Evolutionary conservation across 768 basidiomycete genomes (phyloP).

Genomic region (Tephrocybe sp.): DNA sequence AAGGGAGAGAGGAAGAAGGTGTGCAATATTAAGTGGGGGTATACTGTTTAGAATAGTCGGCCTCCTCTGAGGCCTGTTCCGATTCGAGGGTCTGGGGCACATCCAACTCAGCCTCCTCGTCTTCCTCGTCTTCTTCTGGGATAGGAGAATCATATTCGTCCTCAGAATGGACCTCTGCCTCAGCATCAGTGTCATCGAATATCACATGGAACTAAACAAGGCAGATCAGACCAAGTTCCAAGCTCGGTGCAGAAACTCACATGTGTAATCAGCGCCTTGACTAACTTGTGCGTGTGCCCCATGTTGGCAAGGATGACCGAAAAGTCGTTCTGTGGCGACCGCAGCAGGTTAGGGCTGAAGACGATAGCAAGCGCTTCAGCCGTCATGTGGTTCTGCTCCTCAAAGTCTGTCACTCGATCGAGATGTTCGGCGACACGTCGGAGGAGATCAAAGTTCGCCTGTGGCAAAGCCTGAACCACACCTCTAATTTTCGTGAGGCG

Average conservation of each 20-base stretch:
- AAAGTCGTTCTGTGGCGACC: conserved; percentile 79
- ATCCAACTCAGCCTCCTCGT: conserved; percentile 21
- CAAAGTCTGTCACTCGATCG: conserved; percentile 89
- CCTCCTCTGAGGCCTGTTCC: conserved; percentile 14
- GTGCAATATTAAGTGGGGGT: conserved; percentile 19
- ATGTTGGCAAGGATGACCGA: conserved; percentile 78
- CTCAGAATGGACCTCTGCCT: conserved; percentile 61
- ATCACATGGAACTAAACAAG: conserved; percentile 61
- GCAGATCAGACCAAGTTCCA: neutral
- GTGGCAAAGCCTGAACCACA: conserved; percentile 70
- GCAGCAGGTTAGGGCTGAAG: conserved; percentile 78
- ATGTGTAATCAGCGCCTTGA: conserved; percentile 74
- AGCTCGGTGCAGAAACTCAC: conserved; percentile 41
- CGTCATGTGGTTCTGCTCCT: conserved; percentile 90
- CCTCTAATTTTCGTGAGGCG: conserved; percentile 63
- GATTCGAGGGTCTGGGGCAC: conserved; percentile 15
- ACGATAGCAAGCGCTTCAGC: conserved; percentile 83
- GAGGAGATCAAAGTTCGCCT: conserved; percentile 75
- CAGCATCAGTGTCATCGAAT: conserved; percentile 69
- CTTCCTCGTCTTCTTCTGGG: conserved; percentile 67
- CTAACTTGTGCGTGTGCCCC: conserved; percentile 74
- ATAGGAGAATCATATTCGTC: conserved; percentile 69
- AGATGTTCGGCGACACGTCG: conserved; percentile 80
- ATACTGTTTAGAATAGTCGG: conserved; percentile 18
- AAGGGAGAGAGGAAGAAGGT: neutral